phyloP scores from a whole-genome alignment of 345 rosid species.

The Physaria fendleri region DNA sequence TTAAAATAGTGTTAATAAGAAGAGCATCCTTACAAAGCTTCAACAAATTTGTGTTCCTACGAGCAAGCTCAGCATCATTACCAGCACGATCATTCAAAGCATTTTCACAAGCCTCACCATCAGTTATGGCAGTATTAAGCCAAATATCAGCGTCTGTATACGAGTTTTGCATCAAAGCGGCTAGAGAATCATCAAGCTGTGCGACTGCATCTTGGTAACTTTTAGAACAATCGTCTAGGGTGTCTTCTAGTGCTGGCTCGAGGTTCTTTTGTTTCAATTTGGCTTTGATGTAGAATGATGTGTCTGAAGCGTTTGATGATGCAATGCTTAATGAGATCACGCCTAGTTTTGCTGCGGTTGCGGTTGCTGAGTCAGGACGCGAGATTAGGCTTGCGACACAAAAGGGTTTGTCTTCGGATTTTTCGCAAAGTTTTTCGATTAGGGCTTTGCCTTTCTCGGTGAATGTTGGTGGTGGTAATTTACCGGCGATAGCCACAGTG shows the following conservation, averaged over 20 bases:
- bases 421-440: constrained; percentile 34
- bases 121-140: constrained; percentile 43
- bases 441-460: constrained; percentile 30
- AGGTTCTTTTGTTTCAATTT: constrained; percentile 13
- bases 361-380: constrained; percentile 31
- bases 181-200: constrained; percentile 56
- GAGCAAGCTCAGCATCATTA: constrained; percentile 22
- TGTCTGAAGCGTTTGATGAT: constrained; percentile 37
- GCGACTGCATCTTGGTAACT: constrained; percentile 44
- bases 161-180: constrained; percentile 38
- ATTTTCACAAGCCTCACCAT: constrained; percentile 36
- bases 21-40: constrained; percentile 42
- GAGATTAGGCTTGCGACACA: constrained; percentile 45
- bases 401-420: constrained; percentile 32
- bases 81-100: constrained; percentile 23
- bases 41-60: constrained; percentile 32
- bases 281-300: constrained; percentile 31
- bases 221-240: constrained; percentile 52
- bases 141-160: constrained; percentile 33
- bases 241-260: constrained; percentile 48
- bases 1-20: constrained; percentile 34
- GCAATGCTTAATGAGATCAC: constrained; percentile 47
- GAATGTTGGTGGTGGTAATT: constrained; percentile 29
- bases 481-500: constrained; percentile 24
- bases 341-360: constrained; percentile 39